These are phyloP conservation scores for Eruca vesicaria DNA, from an alignment of 441 rosid species.

Conservation along the genomic window DNA sequence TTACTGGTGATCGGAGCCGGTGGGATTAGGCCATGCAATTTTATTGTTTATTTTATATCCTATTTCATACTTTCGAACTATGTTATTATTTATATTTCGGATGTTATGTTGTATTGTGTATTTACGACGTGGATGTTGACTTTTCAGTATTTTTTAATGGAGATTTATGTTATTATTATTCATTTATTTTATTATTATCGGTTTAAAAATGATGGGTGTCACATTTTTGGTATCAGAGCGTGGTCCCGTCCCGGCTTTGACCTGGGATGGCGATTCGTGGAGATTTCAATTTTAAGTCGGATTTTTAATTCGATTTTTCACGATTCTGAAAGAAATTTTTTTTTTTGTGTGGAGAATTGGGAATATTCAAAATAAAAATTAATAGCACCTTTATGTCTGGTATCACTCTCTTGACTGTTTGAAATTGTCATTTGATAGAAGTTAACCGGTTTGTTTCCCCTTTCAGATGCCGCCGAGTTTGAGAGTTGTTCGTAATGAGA, in stretches of 20 bases:
- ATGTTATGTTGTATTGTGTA: too few relatives aligned
- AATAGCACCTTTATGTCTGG: neutral
- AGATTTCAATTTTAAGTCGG: too few relatives aligned
- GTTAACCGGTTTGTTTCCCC: neutral
- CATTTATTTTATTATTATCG: too few relatives aligned
- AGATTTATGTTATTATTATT: too few relatives aligned
- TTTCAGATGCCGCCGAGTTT: neutral
- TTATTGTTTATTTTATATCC: too few relatives aligned
- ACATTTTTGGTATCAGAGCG: too few relatives aligned
- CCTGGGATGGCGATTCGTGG: neutral
- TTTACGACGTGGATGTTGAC: too few relatives aligned
- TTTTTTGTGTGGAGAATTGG: neutral
- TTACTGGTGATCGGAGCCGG: constrained; percentile 61
- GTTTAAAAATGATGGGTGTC: too few relatives aligned
- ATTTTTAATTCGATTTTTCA: neutral
- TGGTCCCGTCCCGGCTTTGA: too few relatives aligned
- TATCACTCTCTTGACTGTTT: neutral
- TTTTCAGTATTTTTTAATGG: too few relatives aligned
- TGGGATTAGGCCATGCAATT: constrained; percentile 72
- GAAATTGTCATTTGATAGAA: neutral
- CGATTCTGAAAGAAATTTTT: neutral
- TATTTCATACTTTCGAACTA: too few relatives aligned
- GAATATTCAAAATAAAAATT: neutral
- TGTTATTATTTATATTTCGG: too few relatives aligned
- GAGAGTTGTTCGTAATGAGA: neutral